phyloP scores from a whole-genome alignment of 805 yeast species.

The Phaffomyces opuntiae region DNA sequence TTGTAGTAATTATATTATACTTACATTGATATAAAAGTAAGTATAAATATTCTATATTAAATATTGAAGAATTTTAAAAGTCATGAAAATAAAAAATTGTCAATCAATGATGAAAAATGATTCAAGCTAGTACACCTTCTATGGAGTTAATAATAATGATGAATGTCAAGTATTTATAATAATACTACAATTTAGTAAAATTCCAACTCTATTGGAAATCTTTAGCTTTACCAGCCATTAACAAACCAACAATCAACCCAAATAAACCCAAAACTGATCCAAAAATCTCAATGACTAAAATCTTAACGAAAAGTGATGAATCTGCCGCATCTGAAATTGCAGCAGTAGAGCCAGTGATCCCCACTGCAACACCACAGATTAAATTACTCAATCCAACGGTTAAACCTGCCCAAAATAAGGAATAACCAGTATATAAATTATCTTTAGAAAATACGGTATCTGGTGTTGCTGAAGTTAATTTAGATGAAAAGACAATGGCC shows the following conservation, averaged over 20 bases:
- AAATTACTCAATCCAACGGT: constrained; percentile 92
- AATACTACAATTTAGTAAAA: not conserved
- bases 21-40: not conserved
- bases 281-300: constrained; percentile 93
- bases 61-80: no score
- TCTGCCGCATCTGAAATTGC: constrained; percentile 98
- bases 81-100: no score
- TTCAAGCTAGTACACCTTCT: no score
- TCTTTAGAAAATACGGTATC: constrained; percentile 63
- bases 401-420: constrained; percentile 96
- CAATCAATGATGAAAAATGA: no score
- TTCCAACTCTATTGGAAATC: constrained; percentile 57
- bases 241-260: constrained; percentile 92
- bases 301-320: constrained; percentile 88
- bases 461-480: constrained; percentile 63
- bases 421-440: constrained; percentile 89
- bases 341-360: constrained; percentile 97
- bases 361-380: constrained; percentile 96
- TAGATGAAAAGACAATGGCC: constrained; percentile 94
- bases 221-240: constrained; percentile 93
- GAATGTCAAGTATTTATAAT: no score
- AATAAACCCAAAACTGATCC: constrained; percentile 94
- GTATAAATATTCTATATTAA: no score
- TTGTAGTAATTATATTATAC: not conserved
- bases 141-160: no score